Evolutionary conservation across 1,284 basidiomycete species (phyloP).

Genomic region (Gastroboletus turbinatus): DNA sequence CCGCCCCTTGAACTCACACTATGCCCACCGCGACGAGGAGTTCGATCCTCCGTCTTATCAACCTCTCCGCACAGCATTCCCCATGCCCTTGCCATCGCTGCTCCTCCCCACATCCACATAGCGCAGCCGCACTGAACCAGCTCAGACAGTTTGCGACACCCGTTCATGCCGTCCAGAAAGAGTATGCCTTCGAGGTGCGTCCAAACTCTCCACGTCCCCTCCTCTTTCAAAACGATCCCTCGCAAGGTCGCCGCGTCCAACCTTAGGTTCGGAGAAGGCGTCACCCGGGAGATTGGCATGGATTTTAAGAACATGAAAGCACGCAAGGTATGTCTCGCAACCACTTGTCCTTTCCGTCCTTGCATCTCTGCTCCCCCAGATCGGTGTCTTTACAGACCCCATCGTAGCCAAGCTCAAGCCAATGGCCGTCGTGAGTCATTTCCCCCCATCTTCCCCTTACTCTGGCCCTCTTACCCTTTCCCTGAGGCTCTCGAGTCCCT

Average conservation of each 20-base stretch:
- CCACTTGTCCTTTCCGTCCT: conserved; percentile 1
- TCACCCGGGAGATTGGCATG: conserved; percentile 91
- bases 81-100: conserved; percentile 77
- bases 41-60: conserved; percentile 68
- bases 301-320: conserved; percentile 91
- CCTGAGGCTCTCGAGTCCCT: conserved; percentile 74
- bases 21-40: conserved; percentile 54
- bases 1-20: conserved; percentile 6
- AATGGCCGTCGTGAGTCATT: conserved; percentile 68
- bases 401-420: conserved; percentile 81
- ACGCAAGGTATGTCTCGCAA: conserved; percentile 53
- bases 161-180: conserved; percentile 74
- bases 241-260: conserved; percentile 86
- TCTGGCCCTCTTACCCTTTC: neutral
- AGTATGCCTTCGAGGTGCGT: conserved; percentile 92
- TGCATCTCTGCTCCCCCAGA: conserved; percentile 44
- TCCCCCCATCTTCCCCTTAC: neutral
- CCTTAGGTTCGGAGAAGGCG: conserved; percentile 85
- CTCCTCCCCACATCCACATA: conserved; percentile 41
- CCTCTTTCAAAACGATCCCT: neutral
- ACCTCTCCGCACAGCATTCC: conserved; percentile 63
- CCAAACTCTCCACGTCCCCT: neutral
- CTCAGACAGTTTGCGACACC: conserved; percentile 83
- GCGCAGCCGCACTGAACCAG: conserved; percentile 52
- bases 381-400: conserved; percentile 92